Evolutionary conservation across 768 basidiomycete species (phyloP), one percentile per base, ranked within the genome.

Genomic region (Leccinum fibrillosum): DNA sequence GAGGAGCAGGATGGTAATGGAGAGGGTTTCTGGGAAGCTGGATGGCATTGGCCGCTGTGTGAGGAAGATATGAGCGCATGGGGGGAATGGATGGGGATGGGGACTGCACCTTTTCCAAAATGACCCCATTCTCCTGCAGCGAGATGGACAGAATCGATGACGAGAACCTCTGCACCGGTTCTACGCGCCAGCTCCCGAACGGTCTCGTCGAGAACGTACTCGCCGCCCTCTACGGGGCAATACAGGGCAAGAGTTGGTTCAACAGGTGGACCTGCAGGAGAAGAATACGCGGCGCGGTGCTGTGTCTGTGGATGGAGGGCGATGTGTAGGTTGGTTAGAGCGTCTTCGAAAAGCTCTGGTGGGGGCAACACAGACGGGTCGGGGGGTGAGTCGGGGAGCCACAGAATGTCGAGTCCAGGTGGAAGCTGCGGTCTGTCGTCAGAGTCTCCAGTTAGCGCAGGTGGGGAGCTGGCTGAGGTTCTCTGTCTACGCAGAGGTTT

Each of bases 171-270:
- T 19, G 92, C 83, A 26, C 82, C 84, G 2, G 86, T 84, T 54
- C 81, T 80, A 50, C 82, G 80, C 5, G 91, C 92, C 61, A 95
- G 74, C 69, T 92, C 89, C 39, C 81, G 78, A 11, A 96, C 86
- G 3, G 92, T 90, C 19, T 85, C 83, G 66, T 90, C 88, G 21
- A 94, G 79, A 23, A 94, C 80, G 69, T 89, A 86, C 60, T 92
- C 88, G 5, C 91, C 92, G 34, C 94, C 94, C 70, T 90, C 88
- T 49, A 69, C 45, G 6, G 94, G 95, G 62, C 90, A 92, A 71
- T 91, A 93, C 5, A 95, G 73, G 0, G 85, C 90, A n/a, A 95
- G 75, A 0, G 90, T 91, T 4, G 93, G 93, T 68, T 94, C 92
- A 30, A 83, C 65, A 0, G 82, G 80, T 26, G 83, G 77, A 15